Evolutionary conservation across 176 grass and related monocot genomes (phyloP).

Genomic region (Zizania latifolia): DNA sequence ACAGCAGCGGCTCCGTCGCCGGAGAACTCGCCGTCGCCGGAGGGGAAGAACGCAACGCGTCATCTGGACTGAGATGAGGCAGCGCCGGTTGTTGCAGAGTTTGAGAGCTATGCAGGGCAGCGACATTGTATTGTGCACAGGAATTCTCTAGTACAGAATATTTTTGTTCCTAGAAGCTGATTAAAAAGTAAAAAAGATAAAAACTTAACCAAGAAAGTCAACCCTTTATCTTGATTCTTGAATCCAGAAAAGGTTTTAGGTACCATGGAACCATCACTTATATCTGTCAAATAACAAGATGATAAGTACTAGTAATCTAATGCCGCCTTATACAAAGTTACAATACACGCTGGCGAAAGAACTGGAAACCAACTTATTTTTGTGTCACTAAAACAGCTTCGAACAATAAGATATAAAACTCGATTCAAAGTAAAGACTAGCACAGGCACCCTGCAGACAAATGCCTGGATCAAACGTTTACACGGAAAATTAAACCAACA

Average conservation of each 20-base stretch:
- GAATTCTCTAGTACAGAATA: too few relatives aligned
- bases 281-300: neutral
- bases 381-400: conserved; percentile 6
- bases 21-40: too few relatives aligned
- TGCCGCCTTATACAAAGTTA: neutral
- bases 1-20: too few relatives aligned
- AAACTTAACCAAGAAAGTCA: too few relatives aligned
- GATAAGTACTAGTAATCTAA: neutral
- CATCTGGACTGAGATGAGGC: too few relatives aligned
- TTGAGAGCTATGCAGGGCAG: too few relatives aligned
- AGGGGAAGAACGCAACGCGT: too few relatives aligned
- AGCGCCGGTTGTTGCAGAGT: too few relatives aligned
- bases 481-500: neutral
- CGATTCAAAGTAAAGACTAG: neutral
- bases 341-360: neutral
- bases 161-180: too few relatives aligned
- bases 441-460: neutral
- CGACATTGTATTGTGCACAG: too few relatives aligned
- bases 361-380: conserved; percentile 20
- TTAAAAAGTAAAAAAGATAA: too few relatives aligned
- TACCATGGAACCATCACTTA: neutral
- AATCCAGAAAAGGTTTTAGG: neutral
- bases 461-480: neutral
- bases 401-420: neutral
- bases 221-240: neutral